Conservation (phyloP, 805 yeast genomes). For the Teunomyces pallodes region DNA sequence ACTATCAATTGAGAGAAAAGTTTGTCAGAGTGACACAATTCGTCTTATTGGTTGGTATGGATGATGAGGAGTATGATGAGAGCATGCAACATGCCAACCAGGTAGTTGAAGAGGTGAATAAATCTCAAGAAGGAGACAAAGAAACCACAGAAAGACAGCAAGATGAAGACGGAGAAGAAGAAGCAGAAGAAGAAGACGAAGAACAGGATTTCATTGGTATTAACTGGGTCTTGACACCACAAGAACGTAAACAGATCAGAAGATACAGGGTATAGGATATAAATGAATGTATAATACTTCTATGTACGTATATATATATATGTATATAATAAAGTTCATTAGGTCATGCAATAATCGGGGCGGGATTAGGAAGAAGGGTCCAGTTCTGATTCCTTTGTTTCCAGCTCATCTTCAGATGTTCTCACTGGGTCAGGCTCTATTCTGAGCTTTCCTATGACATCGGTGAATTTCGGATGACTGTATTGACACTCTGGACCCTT, state of each 20-base stretch:
- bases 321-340: not conserved
- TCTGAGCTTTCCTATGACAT: slow-evolving; percentile 36
- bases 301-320: not conserved
- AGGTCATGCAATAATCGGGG: not conserved
- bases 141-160: slow-evolving; percentile 1
- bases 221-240: slow-evolving; percentile 75
- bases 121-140: slow-evolving; percentile 2
- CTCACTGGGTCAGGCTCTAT: slow-evolving; percentile 36
- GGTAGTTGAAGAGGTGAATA: not conserved
- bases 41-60: slow-evolving; percentile 77
- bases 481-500: slow-evolving; percentile 57
- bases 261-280: slow-evolving; percentile 46
- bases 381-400: not conserved
- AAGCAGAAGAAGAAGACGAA: slow-evolving; percentile 31
- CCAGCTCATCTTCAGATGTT: not conserved
- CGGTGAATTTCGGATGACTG: slow-evolving; percentile 79
- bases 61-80: slow-evolving; percentile 54
- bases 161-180: slow-evolving; percentile 36
- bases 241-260: slow-evolving; percentile 66
- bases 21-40: slow-evolving; percentile 83
- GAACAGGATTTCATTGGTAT: slow-evolving; percentile 31
- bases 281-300: slow-evolving; percentile 7
- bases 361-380: not conserved
- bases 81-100: slow-evolving; percentile 22
- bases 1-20: slow-evolving; percentile 72